Evolutionary conservation across 257 asterid genomes (phyloP).

Genomic region (Nicotiana knightiana): DNA sequence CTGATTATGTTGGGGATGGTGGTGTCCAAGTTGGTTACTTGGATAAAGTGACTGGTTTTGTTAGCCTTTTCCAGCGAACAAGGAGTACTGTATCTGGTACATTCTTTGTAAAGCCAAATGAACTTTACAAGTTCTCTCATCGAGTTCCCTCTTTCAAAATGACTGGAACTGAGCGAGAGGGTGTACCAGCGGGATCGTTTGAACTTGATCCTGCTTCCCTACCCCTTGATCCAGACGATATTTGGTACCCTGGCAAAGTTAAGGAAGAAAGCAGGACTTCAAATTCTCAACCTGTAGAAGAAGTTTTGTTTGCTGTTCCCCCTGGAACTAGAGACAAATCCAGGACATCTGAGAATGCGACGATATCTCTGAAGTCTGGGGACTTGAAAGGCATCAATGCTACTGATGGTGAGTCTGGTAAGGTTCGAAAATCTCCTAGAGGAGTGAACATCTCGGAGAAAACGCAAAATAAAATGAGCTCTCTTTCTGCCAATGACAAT

Average conservation of each 20-base stretch:
- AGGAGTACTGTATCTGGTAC: conserved; percentile 14
- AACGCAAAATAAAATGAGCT: neutral
- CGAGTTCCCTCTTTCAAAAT: conserved; percentile 40
- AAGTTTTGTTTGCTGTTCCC: conserved; percentile 8
- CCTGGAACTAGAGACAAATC: conserved; percentile 2
- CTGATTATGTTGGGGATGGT: conserved; percentile 31
- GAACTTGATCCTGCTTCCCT: conserved; percentile 86
- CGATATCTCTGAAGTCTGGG: conserved; percentile 14
- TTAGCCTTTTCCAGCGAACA: conserved; percentile 50
- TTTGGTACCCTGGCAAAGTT: conserved; percentile 35
- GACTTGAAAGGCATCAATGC: conserved; percentile 12
- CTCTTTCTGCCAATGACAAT: neutral
- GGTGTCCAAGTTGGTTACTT: conserved; percentile 53
- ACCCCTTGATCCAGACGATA: conserved; percentile 43
- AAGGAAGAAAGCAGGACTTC: conserved; percentile 3
- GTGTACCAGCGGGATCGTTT: conserved; percentile 65
- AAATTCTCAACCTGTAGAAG: conserved; percentile 15
- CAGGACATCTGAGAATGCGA: conserved; percentile 3
- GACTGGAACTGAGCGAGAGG: conserved; percentile 58
- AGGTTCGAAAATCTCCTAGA: conserved; percentile 26
- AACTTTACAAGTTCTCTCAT: conserved; percentile 60
- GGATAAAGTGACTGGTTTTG: conserved; percentile 53
- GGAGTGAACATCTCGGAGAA: conserved; percentile 7
- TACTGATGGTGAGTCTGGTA: conserved; percentile 9
- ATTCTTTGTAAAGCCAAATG: conserved; percentile 32